Evolutionary conservation across 768 basidiomycete genomes (phyloP).

Genomic region (Russula griseocarnosa): DNA sequence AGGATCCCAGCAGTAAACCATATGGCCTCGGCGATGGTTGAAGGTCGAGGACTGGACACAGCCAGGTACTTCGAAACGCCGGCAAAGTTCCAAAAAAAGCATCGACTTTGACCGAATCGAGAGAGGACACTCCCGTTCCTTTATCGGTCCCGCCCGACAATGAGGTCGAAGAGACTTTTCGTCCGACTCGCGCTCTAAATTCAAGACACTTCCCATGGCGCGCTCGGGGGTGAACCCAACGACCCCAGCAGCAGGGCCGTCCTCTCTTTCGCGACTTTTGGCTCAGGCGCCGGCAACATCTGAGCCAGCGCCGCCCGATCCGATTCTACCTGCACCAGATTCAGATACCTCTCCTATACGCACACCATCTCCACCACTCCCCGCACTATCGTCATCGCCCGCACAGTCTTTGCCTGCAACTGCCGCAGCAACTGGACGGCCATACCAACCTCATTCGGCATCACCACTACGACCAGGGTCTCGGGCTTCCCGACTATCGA

Average conservation of each 20-base stretch:
- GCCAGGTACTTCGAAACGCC: constrained; percentile 58
- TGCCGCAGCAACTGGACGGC: constrained; percentile 13
- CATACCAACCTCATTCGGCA: constrained; percentile 4
- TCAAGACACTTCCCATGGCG: constrained; percentile 57
- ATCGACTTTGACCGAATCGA: constrained; percentile 38
- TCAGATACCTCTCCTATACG: constrained; percentile 26
- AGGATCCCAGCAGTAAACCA: constrained; percentile 86
- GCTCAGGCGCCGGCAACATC: constrained; percentile 56
- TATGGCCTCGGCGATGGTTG: constrained; percentile 83
- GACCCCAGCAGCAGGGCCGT: constrained; percentile 68
- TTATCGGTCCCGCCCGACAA: constrained; percentile 61
- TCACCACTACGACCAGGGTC: constrained; percentile 65
- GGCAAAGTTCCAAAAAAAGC: constrained; percentile 50
- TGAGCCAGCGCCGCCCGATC: constrained; percentile 36
- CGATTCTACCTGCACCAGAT: constrained; percentile 21
- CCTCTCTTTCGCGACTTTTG: constrained; percentile 72
- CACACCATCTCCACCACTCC: constrained; percentile 34
- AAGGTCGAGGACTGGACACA: constrained; percentile 94
- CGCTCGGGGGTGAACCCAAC: constrained; percentile 65
- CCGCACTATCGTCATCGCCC: constrained; percentile 1
- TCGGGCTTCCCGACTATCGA: constrained; percentile 64
- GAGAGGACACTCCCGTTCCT: constrained; percentile 40
- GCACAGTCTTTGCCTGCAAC: constrained; percentile 3
- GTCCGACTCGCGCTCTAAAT: constrained; percentile 58
- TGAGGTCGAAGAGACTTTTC: constrained; percentile 72